Base-by-base conservation (phyloP, 2,329 filamentous ascomycete species). In the Colletotrichum karsti region DNA sequence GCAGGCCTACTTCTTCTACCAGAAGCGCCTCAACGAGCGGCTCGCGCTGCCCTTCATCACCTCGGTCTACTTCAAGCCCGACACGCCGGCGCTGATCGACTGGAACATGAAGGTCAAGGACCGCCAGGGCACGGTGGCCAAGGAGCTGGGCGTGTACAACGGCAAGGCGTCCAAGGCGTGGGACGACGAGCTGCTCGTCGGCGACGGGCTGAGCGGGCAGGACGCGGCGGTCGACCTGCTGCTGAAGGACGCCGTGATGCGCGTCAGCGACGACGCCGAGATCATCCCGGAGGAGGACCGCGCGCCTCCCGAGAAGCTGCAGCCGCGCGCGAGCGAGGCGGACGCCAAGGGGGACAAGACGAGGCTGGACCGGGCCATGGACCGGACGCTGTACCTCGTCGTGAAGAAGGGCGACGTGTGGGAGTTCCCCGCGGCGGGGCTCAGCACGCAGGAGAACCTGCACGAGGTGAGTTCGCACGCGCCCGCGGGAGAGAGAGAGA, bases 1-100 rank as follows among this genome's bases (percentile, higher is more conserved):
- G 81, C 92, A 94, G 77, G 87, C 95, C 71, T 98, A 92, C 83
- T 97, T 92, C 85, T 94, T 99, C 79, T 99, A 99, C 84, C 96
- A 99, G 83, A 95, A 95, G 75, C 94, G 96, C 13, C 87, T 99
- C 69, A 97, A 98, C 80, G 96, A 99, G 85, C 93, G 96, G 46
- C 87, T 97, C 58, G 90, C 91, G 20, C 87, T 96, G 5, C 93
- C 95, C 2, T 99, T 98, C 80, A 92, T 92, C 63, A 90, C 93
- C 72, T 93, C 93, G 78, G 96, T 98, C 83, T 99, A 97, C 87
- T 97, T 95, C 88, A 97, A 97, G 85, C 91, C 91, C 73, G 93
- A 93, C 77, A 97, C 95, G 10, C 91, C 94, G 1, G 87, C 90
- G 8, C 93, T 95, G 72, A 85, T 94, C 56, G 95, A 98, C 82